Evolutionary conservation across 2,329 filamentous ascomycete genomes (phyloP).

Genomic region (Nothopassalora personata): DNA sequence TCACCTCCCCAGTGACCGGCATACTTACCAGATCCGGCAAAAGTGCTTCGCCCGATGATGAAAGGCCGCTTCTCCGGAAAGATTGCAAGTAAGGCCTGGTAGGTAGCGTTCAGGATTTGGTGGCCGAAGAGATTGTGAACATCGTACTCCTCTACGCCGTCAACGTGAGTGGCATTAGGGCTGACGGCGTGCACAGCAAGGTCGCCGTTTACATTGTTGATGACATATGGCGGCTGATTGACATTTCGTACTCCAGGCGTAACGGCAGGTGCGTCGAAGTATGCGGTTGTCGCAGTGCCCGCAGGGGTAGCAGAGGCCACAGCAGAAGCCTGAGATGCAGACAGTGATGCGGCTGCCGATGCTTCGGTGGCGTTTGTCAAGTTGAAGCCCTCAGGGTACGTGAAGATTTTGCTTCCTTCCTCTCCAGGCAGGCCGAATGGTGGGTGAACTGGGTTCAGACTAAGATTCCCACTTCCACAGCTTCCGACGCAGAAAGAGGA

Average conservation of each 20-base stretch:
- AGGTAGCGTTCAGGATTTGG: constrained; percentile 71
- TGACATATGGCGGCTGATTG: constrained; percentile 30
- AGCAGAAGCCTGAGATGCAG: constrained; percentile 47
- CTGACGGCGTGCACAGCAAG: constrained; percentile 67
- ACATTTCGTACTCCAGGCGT: constrained; percentile 29
- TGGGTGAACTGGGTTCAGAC: constrained; percentile 63
- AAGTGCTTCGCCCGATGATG: constrained; percentile 78
- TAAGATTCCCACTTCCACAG: constrained; percentile 61
- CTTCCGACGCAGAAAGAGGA: constrained; percentile 65
- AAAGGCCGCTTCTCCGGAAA: constrained; percentile 69
- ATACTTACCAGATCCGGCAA: constrained; percentile 68
- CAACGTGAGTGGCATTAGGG: constrained; percentile 71
- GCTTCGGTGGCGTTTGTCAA: constrained; percentile 64
- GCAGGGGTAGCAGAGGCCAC: constrained; percentile 28
- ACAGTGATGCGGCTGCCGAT: constrained; percentile 52
- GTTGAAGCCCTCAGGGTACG: constrained; percentile 64
- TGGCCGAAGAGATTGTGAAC: constrained; percentile 75
- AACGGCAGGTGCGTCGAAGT: constrained; percentile 17
- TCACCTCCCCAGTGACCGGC: constrained; percentile 79
- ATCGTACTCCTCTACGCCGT: constrained; percentile 72
- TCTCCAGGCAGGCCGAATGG: constrained; percentile 62
- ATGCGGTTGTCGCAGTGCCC: constrained; percentile 18
- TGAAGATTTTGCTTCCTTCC: constrained; percentile 52
- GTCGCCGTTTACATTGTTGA: constrained; percentile 56
- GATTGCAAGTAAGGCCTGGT: constrained; percentile 60